Evolutionary conservation across 441 rosid genomes (phyloP), one percentile per base, ranked within the genome.

Genomic region (Aleurites moluccanus): DNA sequence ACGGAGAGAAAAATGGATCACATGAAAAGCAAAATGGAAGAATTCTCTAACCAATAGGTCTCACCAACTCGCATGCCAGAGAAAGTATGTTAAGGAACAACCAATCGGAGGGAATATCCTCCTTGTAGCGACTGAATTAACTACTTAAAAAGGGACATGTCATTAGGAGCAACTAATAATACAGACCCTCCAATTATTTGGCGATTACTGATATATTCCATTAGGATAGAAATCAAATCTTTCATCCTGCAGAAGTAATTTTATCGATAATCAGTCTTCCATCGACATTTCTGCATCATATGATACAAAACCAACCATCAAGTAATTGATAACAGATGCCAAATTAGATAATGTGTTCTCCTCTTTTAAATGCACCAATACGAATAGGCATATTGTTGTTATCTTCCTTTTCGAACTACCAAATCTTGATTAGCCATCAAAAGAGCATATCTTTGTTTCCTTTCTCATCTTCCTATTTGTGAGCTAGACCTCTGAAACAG

Each of bases 51-150:
- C 59, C 42, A 33, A 28, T 7, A 33, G 50, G 8, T 25, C 25
- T 27, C 59, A 7, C 49, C 59, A 67, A 67, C 33, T 49, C 25
- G 2, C 89, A 89, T 0, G 85, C 90, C 4, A 88, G 81, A 27
- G 86, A 38, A 47, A 89, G 81, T 4, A 92, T 78, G 80, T 90
- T 92, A 1, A 85, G 42, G 67, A 86, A 85, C 64, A 73, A 47
- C 93, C 97, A 91, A 60, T 88, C 75, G 16, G 76, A 35, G 53
- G 97, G 94, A 73, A 91, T 73, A 68, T 86, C 90, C n/a, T 55
- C 73, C 6, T 87, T 83, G 77, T 87, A 85, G 14, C 97, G 91
- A 38, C 73, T 65, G 56, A 86, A 92, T 84, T 90, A 95, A 18
- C 77, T 77, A 63, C 82, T 78, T 74, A 92, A 65, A 73, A 89